Evolutionary conservation across 306 rosid species (phyloP), one percentile per base, ranked within the genome.

Genomic region (Calophaca sinica): DNA sequence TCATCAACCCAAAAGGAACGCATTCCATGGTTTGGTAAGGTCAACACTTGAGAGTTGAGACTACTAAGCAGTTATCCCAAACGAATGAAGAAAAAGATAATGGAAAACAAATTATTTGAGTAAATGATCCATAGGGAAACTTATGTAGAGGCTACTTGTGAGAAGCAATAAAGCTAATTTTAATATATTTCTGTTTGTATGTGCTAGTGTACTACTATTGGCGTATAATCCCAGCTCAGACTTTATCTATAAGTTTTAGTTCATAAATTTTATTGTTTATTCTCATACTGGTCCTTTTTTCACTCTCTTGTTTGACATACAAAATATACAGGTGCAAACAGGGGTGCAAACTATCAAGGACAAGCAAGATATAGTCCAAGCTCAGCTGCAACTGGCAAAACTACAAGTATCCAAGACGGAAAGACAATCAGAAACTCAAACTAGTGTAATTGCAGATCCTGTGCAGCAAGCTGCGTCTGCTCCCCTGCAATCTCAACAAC

Each of bases 301-400:
- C 39, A 57, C 41, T 79, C 13, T 62, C 64, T 38, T 72, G 55
- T 68, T 76, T 78, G 69, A 77, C 60, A 45, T 65, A 65, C 61
- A 76, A 75, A 61, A 78, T 52, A 20, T 53, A 46, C 91, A 93
- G 98, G 98, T 93, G 80, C 98, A 85, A 80, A 41, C 85, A 31
- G 98, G 92, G 74, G 98, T 93, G 57, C 85, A 74, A 26, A 81
- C 44, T 79, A 72, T 93, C 68, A 87, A 89, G 87, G 98, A 89
- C 63, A 86, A 86, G 72, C 98, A 93, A 75, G 84, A 80, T 68
- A 74, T 85, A 41, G 53, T 84, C 48, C 96, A 82, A 68, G 88
- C 93, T 77, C 91, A 89, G 74, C 72, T 87, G 77, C 90, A 82
- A 52, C 80, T 90, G 71, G 87, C 88, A 44, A 93, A 85, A 82